A percentile compares a stretch with the other conserved stretches of the same genome.
Evolutionary conservation across 208 protist species (phyloP).

Genomic region (Acanthamoeba castellanii): DNA sequence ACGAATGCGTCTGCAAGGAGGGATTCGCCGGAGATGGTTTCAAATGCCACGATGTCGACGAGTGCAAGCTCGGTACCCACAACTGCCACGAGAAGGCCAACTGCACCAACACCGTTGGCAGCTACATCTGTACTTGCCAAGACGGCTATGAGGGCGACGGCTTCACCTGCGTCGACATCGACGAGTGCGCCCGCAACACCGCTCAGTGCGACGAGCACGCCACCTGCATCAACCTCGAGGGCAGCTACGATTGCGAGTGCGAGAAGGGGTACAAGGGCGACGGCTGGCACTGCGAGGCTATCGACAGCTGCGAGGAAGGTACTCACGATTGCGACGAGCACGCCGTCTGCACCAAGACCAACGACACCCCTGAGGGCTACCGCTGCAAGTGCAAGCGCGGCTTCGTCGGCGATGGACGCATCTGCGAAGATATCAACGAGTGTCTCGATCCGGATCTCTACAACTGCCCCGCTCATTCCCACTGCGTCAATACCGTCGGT

Average conservation of each 20-base stretch:
- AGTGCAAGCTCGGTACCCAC: slow-evolving; percentile 72
- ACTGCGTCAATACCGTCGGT: slow-evolving; percentile 74
- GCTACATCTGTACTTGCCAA: slow-evolving; percentile 68
- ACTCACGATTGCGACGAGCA: slow-evolving; percentile 66
- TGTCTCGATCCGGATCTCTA: slow-evolving; percentile 9
- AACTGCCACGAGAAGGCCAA: slow-evolving; percentile 65
- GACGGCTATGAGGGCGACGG: slow-evolving; percentile 73
- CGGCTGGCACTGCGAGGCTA: slow-evolving; percentile 72
- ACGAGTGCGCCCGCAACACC: slow-evolving; percentile 70
- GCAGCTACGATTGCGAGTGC: slow-evolving; percentile 66
- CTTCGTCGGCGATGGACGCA: slow-evolving; percentile 61
- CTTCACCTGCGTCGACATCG: slow-evolving; percentile 66
- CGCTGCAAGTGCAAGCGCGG: slow-evolving; percentile 72
- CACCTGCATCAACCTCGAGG: slow-evolving; percentile 70
- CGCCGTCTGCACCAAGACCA: slow-evolving; percentile 60
- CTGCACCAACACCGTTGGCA: slow-evolving; percentile 73
- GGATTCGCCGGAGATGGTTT: slow-evolving; percentile 66
- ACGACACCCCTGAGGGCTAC: slow-evolving; percentile 44
- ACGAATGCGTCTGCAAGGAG: slow-evolving; percentile 41
- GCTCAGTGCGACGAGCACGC: slow-evolving; percentile 59
- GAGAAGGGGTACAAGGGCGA: slow-evolving; percentile 68
- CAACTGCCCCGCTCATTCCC: slow-evolving; percentile 46
- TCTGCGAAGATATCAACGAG: slow-evolving; percentile 64
- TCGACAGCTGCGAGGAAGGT: slow-evolving; percentile 70
- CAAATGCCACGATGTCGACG: slow-evolving; percentile 75